phyloP scores from a whole-genome alignment of 306 rosid species.

The Castanospermum australe region DNA sequence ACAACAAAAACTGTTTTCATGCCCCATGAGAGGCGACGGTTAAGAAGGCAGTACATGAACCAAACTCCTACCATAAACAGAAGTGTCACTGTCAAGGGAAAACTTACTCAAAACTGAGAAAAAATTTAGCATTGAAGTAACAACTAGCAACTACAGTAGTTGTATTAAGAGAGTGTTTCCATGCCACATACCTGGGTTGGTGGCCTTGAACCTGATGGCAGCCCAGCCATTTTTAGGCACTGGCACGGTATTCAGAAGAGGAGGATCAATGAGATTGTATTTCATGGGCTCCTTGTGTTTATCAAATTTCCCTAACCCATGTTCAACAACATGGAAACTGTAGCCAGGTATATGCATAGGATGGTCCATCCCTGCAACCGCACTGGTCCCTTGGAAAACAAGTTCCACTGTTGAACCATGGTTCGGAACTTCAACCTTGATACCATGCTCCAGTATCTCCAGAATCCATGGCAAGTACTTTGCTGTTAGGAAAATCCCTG shows the following conservation, averaged over 20 bases:
- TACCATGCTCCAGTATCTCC: constrained; percentile 28
- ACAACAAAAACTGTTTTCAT: too few species aligned
- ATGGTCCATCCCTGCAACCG: constrained; percentile 45
- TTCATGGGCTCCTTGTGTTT: constrained; percentile 31
- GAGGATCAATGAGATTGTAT: constrained; percentile 68
- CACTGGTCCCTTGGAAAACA: constrained; percentile 42
- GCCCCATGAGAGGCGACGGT: too few species aligned
- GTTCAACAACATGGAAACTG: constrained; percentile 53
- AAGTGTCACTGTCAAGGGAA: too few species aligned
- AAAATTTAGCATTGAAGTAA: too few species aligned
- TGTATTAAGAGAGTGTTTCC: too few species aligned
- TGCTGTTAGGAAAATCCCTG: constrained; percentile 38
- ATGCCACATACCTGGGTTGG: constrained; percentile 49
- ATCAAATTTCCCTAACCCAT: constrained; percentile 60
- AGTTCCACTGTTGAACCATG: constrained; percentile 43
- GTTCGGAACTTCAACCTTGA: constrained; percentile 44
- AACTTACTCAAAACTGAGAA: too few species aligned
- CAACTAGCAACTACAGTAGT: too few species aligned
- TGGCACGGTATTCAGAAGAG: constrained; percentile 42
- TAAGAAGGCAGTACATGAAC: too few species aligned
- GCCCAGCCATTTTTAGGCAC: constrained; percentile 64
- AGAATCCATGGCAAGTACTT: constrained; percentile 26
- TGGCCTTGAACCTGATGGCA: constrained; percentile 36
- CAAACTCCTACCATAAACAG: too few species aligned
- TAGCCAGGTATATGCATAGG: constrained; percentile 64